Evolutionary conservation across 2,329 filamentous ascomycete genomes (phyloP).

Genomic region (Penicillium sp.): DNA sequence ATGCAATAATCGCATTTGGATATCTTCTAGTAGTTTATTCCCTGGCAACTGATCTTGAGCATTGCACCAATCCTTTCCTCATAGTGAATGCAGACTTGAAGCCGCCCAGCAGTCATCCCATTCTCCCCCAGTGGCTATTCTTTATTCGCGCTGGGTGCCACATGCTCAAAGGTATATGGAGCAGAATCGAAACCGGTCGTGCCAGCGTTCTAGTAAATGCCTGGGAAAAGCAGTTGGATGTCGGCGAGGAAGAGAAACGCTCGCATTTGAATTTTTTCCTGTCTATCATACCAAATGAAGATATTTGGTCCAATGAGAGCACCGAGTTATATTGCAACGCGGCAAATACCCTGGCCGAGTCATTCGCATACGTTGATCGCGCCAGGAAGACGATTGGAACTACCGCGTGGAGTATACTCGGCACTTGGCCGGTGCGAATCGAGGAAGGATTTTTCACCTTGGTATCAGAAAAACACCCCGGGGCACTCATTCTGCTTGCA

Average conservation of each 20-base stretch:
- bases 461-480: slow-evolving; percentile 36
- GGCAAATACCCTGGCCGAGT: slow-evolving; percentile 10
- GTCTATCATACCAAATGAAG: slow-evolving; percentile 6
- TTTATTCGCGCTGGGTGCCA: slow-evolving; percentile 28
- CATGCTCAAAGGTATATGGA: slow-evolving; percentile 29
- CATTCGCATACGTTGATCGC: slow-evolving; percentile 11
- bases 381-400: slow-evolving; percentile 26
- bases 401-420: slow-evolving; percentile 30
- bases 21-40: slow-evolving; percentile 26
- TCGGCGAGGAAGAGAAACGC: slow-evolving; percentile 3
- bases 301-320: slow-evolving; percentile 3
- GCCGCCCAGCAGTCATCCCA: background rate
- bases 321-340: slow-evolving; percentile 7
- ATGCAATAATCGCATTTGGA: slow-evolving; percentile 24
- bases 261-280: slow-evolving; percentile 10
- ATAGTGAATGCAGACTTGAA: background rate
- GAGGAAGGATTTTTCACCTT: slow-evolving; percentile 34
- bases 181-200: slow-evolving; percentile 18
- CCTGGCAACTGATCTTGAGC: slow-evolving; percentile 20
- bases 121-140: slow-evolving; percentile 24
- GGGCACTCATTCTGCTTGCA: slow-evolving; percentile 43
- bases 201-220: slow-evolving; percentile 22
- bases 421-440: slow-evolving; percentile 44
- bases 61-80: slow-evolving; percentile 25
- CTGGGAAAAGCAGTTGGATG: slow-evolving; percentile 33